Evolutionary conservation across 192 early-diverging fungal species (phyloP), one percentile per base, ranked within the genome.

Genomic region (Physocladia obscura): DNA sequence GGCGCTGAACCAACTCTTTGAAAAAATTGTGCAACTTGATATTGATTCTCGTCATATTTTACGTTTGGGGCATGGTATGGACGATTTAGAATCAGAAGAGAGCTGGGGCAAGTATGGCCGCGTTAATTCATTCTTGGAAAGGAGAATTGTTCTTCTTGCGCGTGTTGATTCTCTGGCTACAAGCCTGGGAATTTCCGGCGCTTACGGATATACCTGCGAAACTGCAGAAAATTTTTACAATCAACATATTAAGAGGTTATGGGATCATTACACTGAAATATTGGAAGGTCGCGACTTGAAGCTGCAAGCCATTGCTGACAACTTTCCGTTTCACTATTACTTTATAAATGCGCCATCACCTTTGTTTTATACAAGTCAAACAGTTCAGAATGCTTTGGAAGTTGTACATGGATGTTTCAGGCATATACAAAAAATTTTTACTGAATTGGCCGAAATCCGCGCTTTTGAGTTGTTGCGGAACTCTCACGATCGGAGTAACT

Each of bases 1-100:
- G 76, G 96, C 96, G n/a, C 81, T 99, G 38, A 98, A 98, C 79
- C 96, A 98, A 61, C 84, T 99, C 39, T 98, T 99, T 71, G 95
- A 93, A 75, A 98, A 98, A 70, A 96, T 99, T 58, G 87, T 91
- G 34, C 88, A 81, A 2, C 75, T 93, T 59, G 93, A 97, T 74
- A 96, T 99, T 29, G 94, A 97, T 75, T 87, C 92, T 26, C 85
- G 96, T 5, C 96, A 99, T 76, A 77, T 99, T 56, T 79, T 99
- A 31, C 90, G 96, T 21, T 81, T 99, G 38, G 96, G 98, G 40
- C 96, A 97, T 32, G 96, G 96, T 57, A 89, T 93, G 58, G 95
- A 93, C 50, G 94, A 94, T 29, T 67, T 97, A 39, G 92, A 91
- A 24, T 84, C 90, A 1, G 89, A 90, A 19, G 78, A 76, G 6